Evolutionary conservation across 176 grass and related monocot species (phyloP), one percentile per base, ranked within the genome.

Genomic region (Triticum monococcum): DNA sequence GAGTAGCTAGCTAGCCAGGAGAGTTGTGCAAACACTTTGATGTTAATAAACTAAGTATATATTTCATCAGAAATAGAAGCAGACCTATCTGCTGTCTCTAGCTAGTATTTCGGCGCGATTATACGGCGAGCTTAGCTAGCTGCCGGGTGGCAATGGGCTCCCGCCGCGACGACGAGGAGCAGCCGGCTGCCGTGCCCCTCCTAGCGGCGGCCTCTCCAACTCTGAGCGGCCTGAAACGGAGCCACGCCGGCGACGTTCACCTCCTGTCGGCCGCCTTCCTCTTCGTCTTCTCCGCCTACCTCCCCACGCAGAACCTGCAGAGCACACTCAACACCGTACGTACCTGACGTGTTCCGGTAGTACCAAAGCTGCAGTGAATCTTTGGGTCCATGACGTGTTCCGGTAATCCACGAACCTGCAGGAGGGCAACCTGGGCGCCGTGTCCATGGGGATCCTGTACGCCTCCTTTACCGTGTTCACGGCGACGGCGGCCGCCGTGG

Each of bases 251-350:
- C 46, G 74, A 77, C 46, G 74, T 77, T 17, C 74, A 77, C 28
- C 31, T 77, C 74, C 28, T 77, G 16, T 77, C 74, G 46, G 46
- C 46, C 16, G 74, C 74, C 46, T 77, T 77, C 74, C 74, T 77
- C 46, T 77, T 77, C 46, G 46, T 77, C 74, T 77, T 77, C 74
- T 77, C 74, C 74, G 74, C 74, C 74, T 77, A 77, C 46, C 74
- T 77, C 74, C 73, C 74, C 9, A 77, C 74, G 46, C 74, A 77
- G 28, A 77, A 77, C 28, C 46, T 77, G 16, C 74, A 77, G 74
- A 77, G 74, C 74, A 77, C 74, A 12, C 46, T 77, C 5, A 77
- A 77, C 46, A 56, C 14, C 17, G 73, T 74, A 46, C 38, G 70
- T 76, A 30, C 40, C 12, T 28, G 12, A 7, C 63, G 45, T 48